phyloP scores from a whole-genome alignment of 2,329 filamentous ascomycete species.

The Monilinia laxa region DNA sequence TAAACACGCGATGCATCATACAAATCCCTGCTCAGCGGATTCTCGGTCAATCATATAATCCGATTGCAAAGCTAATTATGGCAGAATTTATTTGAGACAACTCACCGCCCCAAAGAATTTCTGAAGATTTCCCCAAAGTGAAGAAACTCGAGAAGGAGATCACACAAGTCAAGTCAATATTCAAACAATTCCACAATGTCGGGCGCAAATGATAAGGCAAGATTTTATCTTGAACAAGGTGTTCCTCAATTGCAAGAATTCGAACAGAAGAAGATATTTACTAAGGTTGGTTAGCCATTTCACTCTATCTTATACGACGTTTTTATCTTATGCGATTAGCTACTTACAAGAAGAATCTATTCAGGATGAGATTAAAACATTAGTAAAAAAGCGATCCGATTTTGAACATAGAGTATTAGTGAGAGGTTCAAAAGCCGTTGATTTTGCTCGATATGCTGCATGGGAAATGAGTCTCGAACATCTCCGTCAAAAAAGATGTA shows the following conservation, averaged over 20 bases:
- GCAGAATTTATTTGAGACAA: not conserved
- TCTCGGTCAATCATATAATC: constrained; percentile 3
- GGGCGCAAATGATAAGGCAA: constrained; percentile 85
- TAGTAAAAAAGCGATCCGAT: constrained; percentile 86
- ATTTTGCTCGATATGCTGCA: constrained; percentile 81
- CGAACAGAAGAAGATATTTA: constrained; percentile 89
- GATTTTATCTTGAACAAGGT: constrained; percentile 89
- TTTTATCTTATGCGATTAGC: not conserved
- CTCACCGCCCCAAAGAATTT: constrained; percentile 24
- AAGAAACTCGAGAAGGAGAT: constrained; percentile 2
- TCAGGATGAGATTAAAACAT: constrained; percentile 83
- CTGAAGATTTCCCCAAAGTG: constrained; percentile 5
- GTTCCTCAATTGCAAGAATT: constrained; percentile 91
- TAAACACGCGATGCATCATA: not conserved
- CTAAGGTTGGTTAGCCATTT: constrained; percentile 53
- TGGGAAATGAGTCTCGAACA: constrained; percentile 70
- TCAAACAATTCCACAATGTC: constrained; percentile 57
- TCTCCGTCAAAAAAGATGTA: constrained; percentile 78
- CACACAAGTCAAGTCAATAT: constrained; percentile 3
- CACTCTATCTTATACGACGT: not conserved
- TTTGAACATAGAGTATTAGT: constrained; percentile 90
- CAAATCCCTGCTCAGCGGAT: not conserved
- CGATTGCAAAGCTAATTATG: not conserved
- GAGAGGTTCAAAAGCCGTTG: constrained; percentile 70
- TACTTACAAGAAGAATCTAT: not conserved